These are phyloP conservation scores for Akanthomyces lecanii DNA, from an alignment of 2,329 filamentous ascomycete genomes.

Conservation along the genomic window DNA sequence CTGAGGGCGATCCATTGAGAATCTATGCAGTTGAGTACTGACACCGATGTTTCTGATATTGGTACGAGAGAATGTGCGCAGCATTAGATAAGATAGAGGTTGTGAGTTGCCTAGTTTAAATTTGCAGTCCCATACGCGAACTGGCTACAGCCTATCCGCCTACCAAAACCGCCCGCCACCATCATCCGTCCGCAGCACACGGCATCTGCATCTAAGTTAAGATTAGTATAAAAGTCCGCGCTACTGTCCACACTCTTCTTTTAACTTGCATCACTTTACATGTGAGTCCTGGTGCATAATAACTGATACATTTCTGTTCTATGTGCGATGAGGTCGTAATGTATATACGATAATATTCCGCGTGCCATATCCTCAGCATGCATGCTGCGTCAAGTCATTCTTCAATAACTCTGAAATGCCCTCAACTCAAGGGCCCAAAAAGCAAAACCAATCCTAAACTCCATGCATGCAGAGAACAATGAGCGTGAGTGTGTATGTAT, in stretches of 20 bases:
- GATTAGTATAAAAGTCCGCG: not conserved
- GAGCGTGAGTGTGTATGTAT: slow-evolving; percentile 8
- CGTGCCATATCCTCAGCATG: not conserved
- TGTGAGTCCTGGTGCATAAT: not conserved
- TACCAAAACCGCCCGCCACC: not conserved
- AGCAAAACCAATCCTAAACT: slow-evolving; percentile 10
- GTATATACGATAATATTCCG: not conserved
- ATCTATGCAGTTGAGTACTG: not conserved
- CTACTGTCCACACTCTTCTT: not conserved
- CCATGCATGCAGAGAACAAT: slow-evolving; percentile 14
- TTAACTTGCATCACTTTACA: too few relatives aligned
- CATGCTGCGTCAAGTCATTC: not conserved
- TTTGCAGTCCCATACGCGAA: not conserved
- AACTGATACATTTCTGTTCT: slow-evolving; percentile 6
- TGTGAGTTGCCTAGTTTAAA: not conserved
- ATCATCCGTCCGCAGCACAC: not conserved
- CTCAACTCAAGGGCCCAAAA: not conserved
- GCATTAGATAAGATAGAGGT: not conserved
- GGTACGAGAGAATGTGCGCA: not conserved
- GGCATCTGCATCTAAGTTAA: not conserved
- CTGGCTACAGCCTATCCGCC: not conserved
- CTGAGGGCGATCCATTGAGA: slow-evolving; percentile 29
- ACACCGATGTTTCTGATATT: not conserved
- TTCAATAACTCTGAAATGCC: not conserved
- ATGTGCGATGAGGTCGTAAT: not conserved